These are phyloP conservation scores for Lactarius pseudohatsudake DNA, from an alignment of 768 basidiomycete genomes.

Conservation along the genomic window DNA sequence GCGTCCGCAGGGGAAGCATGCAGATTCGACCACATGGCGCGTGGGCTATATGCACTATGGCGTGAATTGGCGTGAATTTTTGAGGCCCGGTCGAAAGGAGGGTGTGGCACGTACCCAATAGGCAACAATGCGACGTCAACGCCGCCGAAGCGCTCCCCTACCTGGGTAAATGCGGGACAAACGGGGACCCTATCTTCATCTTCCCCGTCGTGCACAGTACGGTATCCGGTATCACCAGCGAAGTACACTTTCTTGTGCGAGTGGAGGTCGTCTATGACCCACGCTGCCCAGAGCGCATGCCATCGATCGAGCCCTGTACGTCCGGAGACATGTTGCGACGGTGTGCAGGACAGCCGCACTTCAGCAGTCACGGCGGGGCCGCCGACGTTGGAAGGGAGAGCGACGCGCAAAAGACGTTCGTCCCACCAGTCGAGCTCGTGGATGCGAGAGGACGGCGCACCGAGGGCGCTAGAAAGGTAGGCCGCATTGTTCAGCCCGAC, in stretches of 20 bases:
- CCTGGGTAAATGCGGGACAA: conserved; percentile 74
- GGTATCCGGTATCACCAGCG: conserved; percentile 69
- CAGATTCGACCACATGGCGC: conserved; percentile 55
- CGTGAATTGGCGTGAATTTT: conserved; percentile 23
- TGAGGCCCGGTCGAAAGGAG: neutral
- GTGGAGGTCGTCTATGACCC: conserved; percentile 57
- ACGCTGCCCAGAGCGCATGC: conserved; percentile 64
- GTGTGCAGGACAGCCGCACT: conserved; percentile 57
- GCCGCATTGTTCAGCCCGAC: conserved; percentile 45
- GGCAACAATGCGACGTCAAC: conserved; percentile 73
- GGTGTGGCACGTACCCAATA: conserved; percentile 50
- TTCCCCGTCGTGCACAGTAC: conserved; percentile 46
- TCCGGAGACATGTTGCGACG: conserved; percentile 63
- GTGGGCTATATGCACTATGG: conserved; percentile 58
- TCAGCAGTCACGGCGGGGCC: conserved; percentile 27
- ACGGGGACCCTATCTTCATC: conserved; percentile 51
- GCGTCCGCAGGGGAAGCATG: conserved; percentile 70
- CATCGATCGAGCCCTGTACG: conserved; percentile 51
- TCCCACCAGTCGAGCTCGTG: conserved; percentile 57
- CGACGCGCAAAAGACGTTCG: conserved; percentile 31
- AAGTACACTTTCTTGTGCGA: conserved; percentile 56
- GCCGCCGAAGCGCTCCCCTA: conserved; percentile 59
- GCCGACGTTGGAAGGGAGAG: conserved; percentile 30
- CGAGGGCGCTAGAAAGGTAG: conserved; percentile 36
- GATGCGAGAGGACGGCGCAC: conserved; percentile 36